Base-by-base conservation (phyloP, 139 green algal genomes). In the Chlorella sp. region DNA sequence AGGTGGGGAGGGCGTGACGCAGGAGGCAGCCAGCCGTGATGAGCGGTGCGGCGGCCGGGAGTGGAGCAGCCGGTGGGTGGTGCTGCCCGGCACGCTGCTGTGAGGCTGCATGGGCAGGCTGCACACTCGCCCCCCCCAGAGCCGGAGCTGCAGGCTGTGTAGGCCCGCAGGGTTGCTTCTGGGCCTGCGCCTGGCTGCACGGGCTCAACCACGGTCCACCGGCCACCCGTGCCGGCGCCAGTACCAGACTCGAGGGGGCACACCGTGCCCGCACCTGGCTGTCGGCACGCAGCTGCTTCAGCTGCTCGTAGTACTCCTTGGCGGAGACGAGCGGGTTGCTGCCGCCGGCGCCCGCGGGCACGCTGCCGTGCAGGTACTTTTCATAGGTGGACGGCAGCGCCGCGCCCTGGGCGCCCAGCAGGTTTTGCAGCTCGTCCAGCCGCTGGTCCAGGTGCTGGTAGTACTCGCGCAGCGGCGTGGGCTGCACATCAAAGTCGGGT, bases 291-390 rank as follows among this genome's bases (percentile, higher is more conserved):
- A 87, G 82, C 60, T 87, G 82, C 13, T 87, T 87, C 30, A 87
- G 82, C 41, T 87, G 82, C 60, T 87, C 82, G 30, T 87, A 87
- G 72, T 87, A 87, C 60, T 87, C 82, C 72, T 82, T 84, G 11
- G 84, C 84, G 23, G 74, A 71, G 38, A 88, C 84, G 5, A 88
- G 44, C 11, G 69, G 74, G 67, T 79, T 79, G 68, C 74, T 44
- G 34, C 26, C 30, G 30, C 18, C 16, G 2, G 36, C 74, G 30
- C 74, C 74, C 0, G 75, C 84, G 16, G 84, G 74, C 41, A 84
- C 63, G 38, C 32, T 65, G 78, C 84, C 84, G 75, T 88, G 84
- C 62, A 88, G 16, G 56, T 88, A 88, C 74, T 88, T 88, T 36
- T 84, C 84, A 70, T 85, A 88, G 11, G 75, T 88, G 38, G 74